These are phyloP conservation scores for Cubamyces sp. DNA, from an alignment of 768 basidiomycete genomes.

Conservation along the genomic window DNA sequence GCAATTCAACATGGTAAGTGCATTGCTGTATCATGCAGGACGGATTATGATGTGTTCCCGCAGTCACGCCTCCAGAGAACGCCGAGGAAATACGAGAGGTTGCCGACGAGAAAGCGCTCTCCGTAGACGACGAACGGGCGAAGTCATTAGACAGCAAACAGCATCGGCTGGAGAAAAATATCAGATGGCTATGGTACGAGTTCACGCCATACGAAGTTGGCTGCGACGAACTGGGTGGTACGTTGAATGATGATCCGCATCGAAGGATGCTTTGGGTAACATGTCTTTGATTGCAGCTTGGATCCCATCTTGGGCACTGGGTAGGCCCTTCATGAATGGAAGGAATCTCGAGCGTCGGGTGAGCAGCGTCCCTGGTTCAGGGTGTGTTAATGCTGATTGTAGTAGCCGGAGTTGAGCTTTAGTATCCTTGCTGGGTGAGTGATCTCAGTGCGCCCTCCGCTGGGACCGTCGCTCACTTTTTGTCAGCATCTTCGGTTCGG, in stretches of 20 bases:
- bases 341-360: slow-evolving; percentile 29
- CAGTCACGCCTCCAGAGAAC: slow-evolving; percentile 23
- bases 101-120: slow-evolving; percentile 12
- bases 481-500: slow-evolving; percentile 33
- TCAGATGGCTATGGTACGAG: slow-evolving; percentile 34
- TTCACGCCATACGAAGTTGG: slow-evolving; percentile 35
- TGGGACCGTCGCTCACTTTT: background rate
- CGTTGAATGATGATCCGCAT: background rate
- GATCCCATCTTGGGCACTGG: slow-evolving; percentile 34
- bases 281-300: slow-evolving; percentile 19
- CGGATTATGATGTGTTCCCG: background rate
- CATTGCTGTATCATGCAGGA: background rate
- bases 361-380: background rate
- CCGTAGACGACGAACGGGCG: slow-evolving; percentile 7
- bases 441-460: background rate
- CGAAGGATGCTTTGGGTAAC: background rate
- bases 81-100: slow-evolving; percentile 14
- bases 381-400: background rate
- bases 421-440: slow-evolving; percentile 32
- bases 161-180: slow-evolving; percentile 10
- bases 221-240: slow-evolving; percentile 34
- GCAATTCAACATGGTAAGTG: slow-evolving; percentile 33
- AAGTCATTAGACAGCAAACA: slow-evolving; percentile 16
- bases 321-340: slow-evolving; percentile 29
- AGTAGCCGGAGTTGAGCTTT: slow-evolving; percentile 31